Evolutionary conservation across 2,329 filamentous ascomycete species (phyloP), one percentile per base, ranked within the genome.

Genomic region (Phyllosticta paracitricarpa): DNA sequence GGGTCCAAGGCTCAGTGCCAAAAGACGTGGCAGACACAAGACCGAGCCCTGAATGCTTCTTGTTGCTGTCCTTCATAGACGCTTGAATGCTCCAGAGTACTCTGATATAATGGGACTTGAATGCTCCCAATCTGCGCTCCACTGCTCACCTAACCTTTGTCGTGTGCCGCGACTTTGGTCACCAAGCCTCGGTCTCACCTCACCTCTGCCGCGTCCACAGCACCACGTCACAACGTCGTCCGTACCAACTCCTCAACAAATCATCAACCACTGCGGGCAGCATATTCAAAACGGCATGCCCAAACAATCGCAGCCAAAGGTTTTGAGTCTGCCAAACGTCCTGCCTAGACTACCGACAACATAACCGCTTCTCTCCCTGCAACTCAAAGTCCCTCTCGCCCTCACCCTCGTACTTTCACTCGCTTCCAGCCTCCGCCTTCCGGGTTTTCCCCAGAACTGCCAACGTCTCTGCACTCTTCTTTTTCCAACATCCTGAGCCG

Each of bases 301-400:
- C 40, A 59, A 52, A 51, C 56, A 57, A 59, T 59, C 53, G 57
- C 54, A 62, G 57, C 56, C 61, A 56, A 59, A 59, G 22, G 51
- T 59, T 48, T 54, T 55, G 59, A 61, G 56, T 53, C 56, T 62
- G 55, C 62, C 62, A 62, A 63, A 59, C 56, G 52, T 56, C 59
- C 59, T 62, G 59, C 62, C 59, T 63, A 57, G 55, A 61, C 59
- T 61, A 57, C 62, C 62, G 60, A 58, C 62, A 62, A 62, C 62
- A 56, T 57, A 61, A 59, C 51, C 48, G 40, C 59, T 58, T 61
- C 57, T 63, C 63, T 63, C 62, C 62, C 57, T 57, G 33, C 61
- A 63, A 54, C 59, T 56, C 52, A 56, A 61, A 61, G 57, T 57
- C 59, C 59, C 59, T 57, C 59, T 57, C 55, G 59, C 59, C 59